Base-by-base conservation (phyloP, 2,329 filamentous ascomycete genomes). In the Botrytis porri region DNA sequence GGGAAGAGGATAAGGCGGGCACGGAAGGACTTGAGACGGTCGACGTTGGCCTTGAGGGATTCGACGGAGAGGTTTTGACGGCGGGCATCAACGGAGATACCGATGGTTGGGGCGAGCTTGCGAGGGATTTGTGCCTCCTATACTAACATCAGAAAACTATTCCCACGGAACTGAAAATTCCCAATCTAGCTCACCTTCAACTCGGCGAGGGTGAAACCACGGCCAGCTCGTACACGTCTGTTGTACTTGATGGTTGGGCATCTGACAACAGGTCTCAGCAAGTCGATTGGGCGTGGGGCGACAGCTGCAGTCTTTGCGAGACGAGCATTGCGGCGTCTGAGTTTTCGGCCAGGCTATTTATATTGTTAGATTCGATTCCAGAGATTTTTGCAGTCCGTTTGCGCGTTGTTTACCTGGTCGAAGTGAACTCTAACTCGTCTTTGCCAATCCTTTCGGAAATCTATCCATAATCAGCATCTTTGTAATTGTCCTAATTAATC, bases 381-480 rank as follows among this genome's bases (percentile, higher is more conserved):
- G 70, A 76, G 37, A 71, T 69, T 71, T 61, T 63, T 73, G 29
- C 71, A 66, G 43, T 59, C 71, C 65, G 54, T 80, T 63, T 74
- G 73, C 74, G 73, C 77, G 79, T 76, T 25, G 76, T 75, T 87
- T 95, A 97, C 95, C 94, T 98, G 96, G 90, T 99, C 94, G 89
- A 99, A 99, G 90, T 99, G 96, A 87, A 93, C 93, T 88, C 94
- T 93, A 84, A 99, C 96, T 88, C 95, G 93, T 88, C 94, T 93
- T 88, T 98, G 95, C 96, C 96, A 99, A 90, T 99, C 95, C 94
- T 97, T 98, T 88, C 94, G 95, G 93, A 97, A 97, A 85, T 98
- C 93, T 96, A 83, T 77, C 78, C 79, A 72, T 73, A 74, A 77
- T 83, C 78, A 83, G 80, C 76, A 77, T 65, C 70, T 73, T 66